Evolutionary conservation across 768 basidiomycete genomes (phyloP).

Genomic region (Leccinellum luteum): DNA sequence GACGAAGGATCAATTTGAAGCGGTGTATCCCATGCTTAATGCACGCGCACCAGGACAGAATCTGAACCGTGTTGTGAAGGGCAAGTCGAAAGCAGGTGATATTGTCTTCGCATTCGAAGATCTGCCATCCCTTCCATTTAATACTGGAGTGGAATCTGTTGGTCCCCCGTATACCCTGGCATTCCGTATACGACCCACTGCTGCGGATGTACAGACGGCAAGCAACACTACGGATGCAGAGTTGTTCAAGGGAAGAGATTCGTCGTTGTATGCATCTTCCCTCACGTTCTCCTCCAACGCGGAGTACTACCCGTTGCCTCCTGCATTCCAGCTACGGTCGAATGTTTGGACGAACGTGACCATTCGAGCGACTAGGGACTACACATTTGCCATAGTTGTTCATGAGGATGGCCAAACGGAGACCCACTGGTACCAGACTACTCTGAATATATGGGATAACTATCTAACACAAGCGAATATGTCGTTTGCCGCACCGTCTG

Average conservation of each 20-base stretch:
- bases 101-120: constrained; percentile 30
- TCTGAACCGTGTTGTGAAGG: constrained; percentile 38
- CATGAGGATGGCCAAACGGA: constrained; percentile 14
- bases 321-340: constrained; percentile 25
- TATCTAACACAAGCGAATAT: constrained; percentile 39
- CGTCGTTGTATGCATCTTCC: constrained; percentile 34
- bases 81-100: constrained; percentile 18
- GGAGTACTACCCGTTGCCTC: constrained; percentile 35
- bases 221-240: constrained; percentile 15
- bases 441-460: constrained; percentile 40
- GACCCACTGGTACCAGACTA: constrained; percentile 35
- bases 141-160: constrained; percentile 36
- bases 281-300: constrained; percentile 40
- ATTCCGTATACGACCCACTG: constrained; percentile 37
- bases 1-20: constrained; percentile 35
- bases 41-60: constrained; percentile 43
- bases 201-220: constrained; percentile 10
- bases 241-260: constrained; percentile 37
- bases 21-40: constrained; percentile 36
- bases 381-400: constrained; percentile 33
- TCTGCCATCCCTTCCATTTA: constrained; percentile 19
- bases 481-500: constrained; percentile 43
- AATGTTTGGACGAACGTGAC: constrained; percentile 34
- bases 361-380: constrained; percentile 36
- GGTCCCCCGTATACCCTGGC: constrained; percentile 44